These are phyloP conservation scores for Solanum etuberosum DNA, from an alignment of 257 asterid genomes.

Conservation along the genomic window DNA sequence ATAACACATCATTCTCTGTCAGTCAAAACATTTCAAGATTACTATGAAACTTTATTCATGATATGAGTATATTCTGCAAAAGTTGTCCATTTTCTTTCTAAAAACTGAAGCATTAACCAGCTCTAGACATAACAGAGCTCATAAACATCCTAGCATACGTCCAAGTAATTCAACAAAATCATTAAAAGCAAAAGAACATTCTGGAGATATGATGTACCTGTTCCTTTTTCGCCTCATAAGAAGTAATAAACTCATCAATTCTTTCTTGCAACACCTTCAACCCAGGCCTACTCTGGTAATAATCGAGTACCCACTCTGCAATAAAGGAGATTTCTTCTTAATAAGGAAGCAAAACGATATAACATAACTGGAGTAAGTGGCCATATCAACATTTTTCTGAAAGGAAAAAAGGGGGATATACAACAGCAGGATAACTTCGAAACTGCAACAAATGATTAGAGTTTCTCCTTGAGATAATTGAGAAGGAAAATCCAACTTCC, in stretches of 20 bases:
- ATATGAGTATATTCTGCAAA: background rate
- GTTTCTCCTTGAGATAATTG: background rate
- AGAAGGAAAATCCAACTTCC: background rate
- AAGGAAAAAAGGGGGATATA: background rate
- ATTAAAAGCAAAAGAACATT: background rate
- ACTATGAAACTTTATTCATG: background rate
- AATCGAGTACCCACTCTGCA: slow-evolving; percentile 69
- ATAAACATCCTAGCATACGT: background rate
- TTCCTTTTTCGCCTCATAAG: slow-evolving; percentile 61
- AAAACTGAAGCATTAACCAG: background rate
- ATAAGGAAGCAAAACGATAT: background rate
- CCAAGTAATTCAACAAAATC: background rate
- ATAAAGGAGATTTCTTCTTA: background rate
- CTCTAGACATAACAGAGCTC: background rate
- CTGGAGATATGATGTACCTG: slow-evolving; percentile 32
- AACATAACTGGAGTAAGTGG: background rate
- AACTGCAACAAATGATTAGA: background rate
- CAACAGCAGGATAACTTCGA: background rate
- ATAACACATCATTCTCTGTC: background rate
- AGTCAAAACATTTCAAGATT: background rate
- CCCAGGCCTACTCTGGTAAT: slow-evolving; percentile 74
- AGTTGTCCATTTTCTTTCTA: background rate
- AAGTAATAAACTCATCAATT: slow-evolving; percentile 73
- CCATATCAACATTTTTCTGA: background rate
- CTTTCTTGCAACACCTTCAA: slow-evolving; percentile 59